phyloP scores from a whole-genome alignment of 345 rosid species.

The Hypericum androsaemum region DNA sequence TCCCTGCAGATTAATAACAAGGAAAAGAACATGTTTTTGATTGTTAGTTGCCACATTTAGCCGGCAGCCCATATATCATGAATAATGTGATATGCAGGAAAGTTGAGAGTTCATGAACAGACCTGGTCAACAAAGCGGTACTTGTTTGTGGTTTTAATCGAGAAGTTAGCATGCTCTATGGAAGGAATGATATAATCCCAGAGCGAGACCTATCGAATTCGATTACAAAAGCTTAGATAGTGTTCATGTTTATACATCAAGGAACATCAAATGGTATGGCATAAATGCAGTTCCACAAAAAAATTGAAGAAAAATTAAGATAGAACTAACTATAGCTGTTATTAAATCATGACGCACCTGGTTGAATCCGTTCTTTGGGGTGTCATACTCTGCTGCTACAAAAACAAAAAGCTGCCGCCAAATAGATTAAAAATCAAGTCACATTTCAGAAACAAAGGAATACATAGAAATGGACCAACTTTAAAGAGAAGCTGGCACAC shows the following conservation, averaged over 20 bases:
- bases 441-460: too few species aligned
- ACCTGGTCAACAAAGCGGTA: constrained; percentile 97
- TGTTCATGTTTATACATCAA: not conserved
- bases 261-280: too few species aligned
- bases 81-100: not conserved
- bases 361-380: constrained; percentile 68
- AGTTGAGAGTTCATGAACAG: not conserved
- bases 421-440: not conserved
- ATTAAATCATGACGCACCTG: constrained; percentile 46
- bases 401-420: constrained; percentile 61
- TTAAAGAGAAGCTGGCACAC: too few species aligned
- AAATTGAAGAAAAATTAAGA: too few species aligned
- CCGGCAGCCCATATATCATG: not conserved
- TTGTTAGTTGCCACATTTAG: constrained; percentile 1
- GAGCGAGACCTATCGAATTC: constrained; percentile 54
- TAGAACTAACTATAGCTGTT: too few species aligned
- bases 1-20: constrained; percentile 36
- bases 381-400: constrained; percentile 81
- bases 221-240: constrained; percentile 4
- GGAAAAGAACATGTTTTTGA: not conserved
- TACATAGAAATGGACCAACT: too few species aligned
- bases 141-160: constrained; percentile 66
- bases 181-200: constrained; percentile 90
- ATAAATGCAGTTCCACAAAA: too few species aligned
- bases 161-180: constrained; percentile 73